Base-by-base conservation (phyloP, 345 rosid species). In the Bruguiera parviflora region DNA sequence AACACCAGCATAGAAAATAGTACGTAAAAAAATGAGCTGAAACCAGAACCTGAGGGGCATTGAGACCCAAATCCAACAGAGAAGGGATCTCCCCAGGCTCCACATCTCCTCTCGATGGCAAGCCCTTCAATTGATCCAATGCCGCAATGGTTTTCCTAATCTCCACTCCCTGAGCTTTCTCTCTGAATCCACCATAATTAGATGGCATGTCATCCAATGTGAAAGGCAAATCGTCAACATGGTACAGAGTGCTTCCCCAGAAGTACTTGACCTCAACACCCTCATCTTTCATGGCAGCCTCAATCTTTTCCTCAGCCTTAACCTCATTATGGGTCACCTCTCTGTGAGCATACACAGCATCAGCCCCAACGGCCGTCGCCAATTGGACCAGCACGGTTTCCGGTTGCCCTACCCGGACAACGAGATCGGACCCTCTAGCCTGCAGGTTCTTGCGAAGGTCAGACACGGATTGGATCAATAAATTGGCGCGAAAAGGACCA, bases 231-330 rank as follows among this genome's bases (percentile, higher is more conserved):
- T 96, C 99, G 73, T 96, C 98, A 62, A 85, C 67, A 66, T 96
- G 99, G 69, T 89, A 89, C 75, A 96, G 68, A 55, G 99, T 96
- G 77, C 97, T 89, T 37, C 99, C 99, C 99, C 99, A 96, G 60
- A 89, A 89, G 83, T 84, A 88, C 75, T 90, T 96, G 6, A 96
- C 83, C 75, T 96, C 95, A 58, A 90, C 75, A 2, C 96, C 96
- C 73, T 92, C 98, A 53, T 90, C 99, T 77, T 92, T 90, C 95
- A 96, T 83, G 0, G 89, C 95, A 0, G 75, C 74, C 69, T 91
- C 96, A 67, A 96, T 88, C 88, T 83, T 87, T 77, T 83, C 92
- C 88, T 96, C 99, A 6, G 90, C 79, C 77, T 88, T 90, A 52
- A 89, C 97, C 72, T 91, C 98, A 27, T 85, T 92, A 65, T 83